A percentile compares a stretch with the other conserved stretches of the same genome.
phyloP scores from a whole-genome alignment of 2,329 filamentous ascomycete species.

The Thielaviopsis punctulata region DNA sequence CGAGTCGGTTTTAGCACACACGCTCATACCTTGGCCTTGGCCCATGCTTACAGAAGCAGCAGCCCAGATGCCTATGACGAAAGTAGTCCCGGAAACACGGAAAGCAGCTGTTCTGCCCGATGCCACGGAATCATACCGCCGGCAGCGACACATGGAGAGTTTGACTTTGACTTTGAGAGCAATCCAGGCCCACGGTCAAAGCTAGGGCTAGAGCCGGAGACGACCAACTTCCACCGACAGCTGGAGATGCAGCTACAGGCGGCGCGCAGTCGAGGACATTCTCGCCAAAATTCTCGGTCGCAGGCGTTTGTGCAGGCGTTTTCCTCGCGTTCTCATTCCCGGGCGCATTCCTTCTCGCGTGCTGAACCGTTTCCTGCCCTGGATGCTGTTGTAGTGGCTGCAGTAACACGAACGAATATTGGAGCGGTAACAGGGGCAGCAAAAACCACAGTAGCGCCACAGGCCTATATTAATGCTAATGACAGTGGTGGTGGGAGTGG shows the following conservation, averaged over 20 bases:
- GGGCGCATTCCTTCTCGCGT: constrained; percentile 6
- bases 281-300: constrained; percentile 8
- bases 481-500: neutral
- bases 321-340: neutral
- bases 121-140: neutral
- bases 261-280: constrained; percentile 1
- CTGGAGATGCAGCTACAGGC: neutral
- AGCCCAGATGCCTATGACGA: neutral
- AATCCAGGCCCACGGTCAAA: neutral
- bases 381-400: constrained; percentile 1
- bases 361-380: constrained; percentile 6
- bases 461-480: neutral
- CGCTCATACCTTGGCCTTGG: constrained; percentile 3
- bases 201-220: neutral
- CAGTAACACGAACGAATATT: too few relatives aligned
- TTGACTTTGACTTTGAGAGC: neutral
- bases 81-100: neutral
- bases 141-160: neutral
- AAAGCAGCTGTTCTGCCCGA: neutral
- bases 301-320: neutral
- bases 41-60: neutral
- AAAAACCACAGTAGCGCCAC: neutral
- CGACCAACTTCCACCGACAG: neutral
- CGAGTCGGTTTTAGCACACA: neutral
- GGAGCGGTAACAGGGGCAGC: neutral